Evolutionary conservation across 2,329 filamentous ascomycete genomes (phyloP), one percentile per base, ranked within the genome.

Genomic region (Xylariaceae sp.): DNA sequence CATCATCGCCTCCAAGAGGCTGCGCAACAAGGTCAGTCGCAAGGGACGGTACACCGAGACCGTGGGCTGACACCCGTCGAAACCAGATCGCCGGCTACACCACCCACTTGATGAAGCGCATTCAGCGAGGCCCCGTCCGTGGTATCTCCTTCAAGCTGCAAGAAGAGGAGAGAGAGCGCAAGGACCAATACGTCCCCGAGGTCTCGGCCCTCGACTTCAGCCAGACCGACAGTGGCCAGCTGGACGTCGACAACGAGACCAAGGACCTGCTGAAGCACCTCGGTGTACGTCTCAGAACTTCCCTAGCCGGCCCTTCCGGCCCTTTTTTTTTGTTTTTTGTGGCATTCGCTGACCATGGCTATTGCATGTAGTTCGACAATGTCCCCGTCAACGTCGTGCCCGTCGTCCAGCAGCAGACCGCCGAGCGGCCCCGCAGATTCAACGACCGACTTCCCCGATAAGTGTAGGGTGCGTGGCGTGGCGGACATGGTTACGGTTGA

Each of bases 121-220:
- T 98, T 59, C 92, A 96, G 78, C 88, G 92, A 67, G 92, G 92
- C 51, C 92, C 92, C 51, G 92, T 98, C 70, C 93, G 92, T 59
- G 92, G 92, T 77, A 98, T 98, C 73, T 98, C 93, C 70, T 98
- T 98, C 89, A 98, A 98, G 81, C 86, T 98, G 44, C 92, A 98
- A 75, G 92, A 98, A 77, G 92, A 98, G 77, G 92, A 98, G 83
- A 87, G 92, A 79, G 92, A 98, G 76, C 84, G 92, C 67, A 98
- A 98, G 85, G 92, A 98, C 77, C 92, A 98, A 77, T 98, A 95
- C 76, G 92, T 98, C 51, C 92, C 92, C 61, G 92, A 98, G 74
- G 77, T 98, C 57, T 98, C 93, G 43, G 92, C 92, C 62, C 84
- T 98, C 64, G 92, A 98, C 78, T 94, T 95, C 75, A 80, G 83